Evolutionary conservation across 345 rosid species (phyloP).

Genomic region (Eucalyptus sp.): DNA sequence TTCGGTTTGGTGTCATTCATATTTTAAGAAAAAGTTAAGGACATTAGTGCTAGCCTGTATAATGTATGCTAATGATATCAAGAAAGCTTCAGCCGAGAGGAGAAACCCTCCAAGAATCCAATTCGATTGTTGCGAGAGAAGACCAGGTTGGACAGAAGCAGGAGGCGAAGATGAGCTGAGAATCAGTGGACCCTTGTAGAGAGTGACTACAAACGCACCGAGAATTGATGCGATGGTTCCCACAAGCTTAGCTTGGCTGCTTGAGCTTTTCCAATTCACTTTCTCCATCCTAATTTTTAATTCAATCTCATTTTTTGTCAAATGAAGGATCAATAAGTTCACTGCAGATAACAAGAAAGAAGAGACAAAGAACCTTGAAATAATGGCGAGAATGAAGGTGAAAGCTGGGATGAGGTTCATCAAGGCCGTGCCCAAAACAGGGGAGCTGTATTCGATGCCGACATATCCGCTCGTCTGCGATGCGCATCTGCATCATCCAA

Average conservation of each 20-base stretch:
- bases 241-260: constrained; percentile 17
- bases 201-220: constrained; percentile 31
- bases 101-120: constrained; percentile 35
- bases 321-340: not conserved
- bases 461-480: constrained; percentile 18
- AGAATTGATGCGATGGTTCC: constrained; percentile 30
- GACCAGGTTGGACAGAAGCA: not conserved
- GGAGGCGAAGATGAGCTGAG: not conserved
- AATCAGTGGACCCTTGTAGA: constrained; percentile 30
- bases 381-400: constrained; percentile 35
- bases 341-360: not conserved
- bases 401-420: constrained; percentile 38
- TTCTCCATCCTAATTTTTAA: constrained; percentile 20
- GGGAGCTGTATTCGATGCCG: constrained; percentile 38
- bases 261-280: constrained; percentile 16
- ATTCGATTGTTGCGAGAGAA: not conserved
- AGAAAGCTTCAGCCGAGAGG: constrained; percentile 17
- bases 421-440: constrained; percentile 38
- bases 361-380: constrained; percentile 22
- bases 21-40: not conserved
- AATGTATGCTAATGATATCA: constrained; percentile 18
- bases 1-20: not conserved
- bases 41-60: constrained; percentile 10
- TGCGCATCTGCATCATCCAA: constrained; percentile 5
- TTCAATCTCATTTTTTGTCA: not conserved